Percentiles rank a stretch among this genome's conserved stretches.
Evolutionary conservation across 2,329 filamentous ascomycete species (phyloP).

Genomic region (Penicillium sp.): DNA sequence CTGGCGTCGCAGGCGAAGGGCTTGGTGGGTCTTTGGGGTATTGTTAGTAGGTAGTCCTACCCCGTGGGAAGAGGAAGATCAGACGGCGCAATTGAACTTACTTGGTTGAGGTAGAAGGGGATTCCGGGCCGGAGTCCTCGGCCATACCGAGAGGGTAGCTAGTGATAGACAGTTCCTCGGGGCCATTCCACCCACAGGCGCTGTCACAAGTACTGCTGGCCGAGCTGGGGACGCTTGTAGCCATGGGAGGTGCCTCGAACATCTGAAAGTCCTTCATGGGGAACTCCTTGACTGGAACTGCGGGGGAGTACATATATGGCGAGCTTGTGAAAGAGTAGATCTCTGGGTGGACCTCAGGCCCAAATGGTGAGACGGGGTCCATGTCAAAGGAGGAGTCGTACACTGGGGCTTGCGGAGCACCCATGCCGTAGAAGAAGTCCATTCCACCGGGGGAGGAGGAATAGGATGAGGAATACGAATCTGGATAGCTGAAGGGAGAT

Average conservation of each 20-base stretch:
- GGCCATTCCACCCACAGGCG: conserved; percentile 20
- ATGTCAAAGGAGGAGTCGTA: conserved; percentile 25
- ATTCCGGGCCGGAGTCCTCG: conserved; percentile 24
- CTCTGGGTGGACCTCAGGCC: conserved; percentile 20
- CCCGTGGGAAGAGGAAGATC: background rate
- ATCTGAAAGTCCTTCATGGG: conserved; percentile 18
- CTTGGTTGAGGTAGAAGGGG: conserved; percentile 28
- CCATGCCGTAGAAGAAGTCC: conserved; percentile 28
- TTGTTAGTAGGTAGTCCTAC: conserved; percentile 15
- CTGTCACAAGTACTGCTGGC: conserved; percentile 25
- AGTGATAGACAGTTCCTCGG: conserved; percentile 24
- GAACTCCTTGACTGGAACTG: background rate
- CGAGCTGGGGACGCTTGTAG: conserved; percentile 29
- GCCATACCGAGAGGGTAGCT: conserved; percentile 14
- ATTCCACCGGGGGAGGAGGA: conserved; percentile 28
- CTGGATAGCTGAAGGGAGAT: conserved; percentile 23
- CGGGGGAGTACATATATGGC: conserved; percentile 20
- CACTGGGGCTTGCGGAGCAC: conserved; percentile 15
- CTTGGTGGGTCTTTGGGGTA: conserved; percentile 29
- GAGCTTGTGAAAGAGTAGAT: conserved; percentile 26
- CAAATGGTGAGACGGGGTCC: conserved; percentile 19
- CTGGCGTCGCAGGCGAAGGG: conserved; percentile 35
- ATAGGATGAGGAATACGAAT: conserved; percentile 20
- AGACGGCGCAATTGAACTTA: conserved; percentile 13
- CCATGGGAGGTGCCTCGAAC: conserved; percentile 29